A percentile compares a stretch with the other conserved stretches of the same genome.
Conservation (phyloP, 805 yeast genomes). For the Metahyphopichia silvanorum region DNA sequence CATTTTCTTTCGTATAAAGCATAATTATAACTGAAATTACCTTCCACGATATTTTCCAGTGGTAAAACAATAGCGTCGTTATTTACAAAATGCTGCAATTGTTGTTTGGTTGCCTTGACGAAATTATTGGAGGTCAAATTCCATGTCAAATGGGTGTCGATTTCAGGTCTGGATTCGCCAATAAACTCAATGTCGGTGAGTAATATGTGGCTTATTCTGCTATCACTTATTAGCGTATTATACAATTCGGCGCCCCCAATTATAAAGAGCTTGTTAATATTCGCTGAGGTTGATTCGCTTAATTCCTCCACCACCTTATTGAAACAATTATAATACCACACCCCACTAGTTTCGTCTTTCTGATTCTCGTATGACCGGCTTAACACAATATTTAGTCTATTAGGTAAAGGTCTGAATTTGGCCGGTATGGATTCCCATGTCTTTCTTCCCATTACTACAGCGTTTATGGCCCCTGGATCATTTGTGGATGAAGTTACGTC, state of each 20-base stretch:
- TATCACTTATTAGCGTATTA: conserved; percentile 45
- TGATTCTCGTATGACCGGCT: conserved; percentile 43
- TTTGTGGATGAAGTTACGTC: conserved; percentile 56
- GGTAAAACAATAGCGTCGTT: conserved; percentile 10
- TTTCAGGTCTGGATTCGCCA: conserved; percentile 16
- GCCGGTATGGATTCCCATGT: conserved; percentile 94
- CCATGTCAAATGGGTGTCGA: conserved; percentile 69
- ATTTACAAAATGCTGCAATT: conserved; percentile 39
- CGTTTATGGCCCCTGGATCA: conserved; percentile 45
- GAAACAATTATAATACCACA: conserved; percentile 27
- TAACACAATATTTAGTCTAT: conserved; percentile 71
- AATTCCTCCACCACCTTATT: conserved; percentile 20
- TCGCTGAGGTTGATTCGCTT: neutral
- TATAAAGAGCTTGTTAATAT: conserved; percentile 62
- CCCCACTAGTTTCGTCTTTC: conserved; percentile 15
- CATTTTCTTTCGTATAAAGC: neutral
- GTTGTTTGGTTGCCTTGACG: conserved; percentile 28
- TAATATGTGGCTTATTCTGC: conserved; percentile 51
- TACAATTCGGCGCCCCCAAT: conserved; percentile 95
- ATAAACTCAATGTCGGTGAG: conserved; percentile 62
- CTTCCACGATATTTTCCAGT: conserved; percentile 34
- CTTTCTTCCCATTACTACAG: conserved; percentile 92
- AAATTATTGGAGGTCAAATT: conserved; percentile 24
- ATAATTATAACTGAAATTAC: conserved; percentile 40
- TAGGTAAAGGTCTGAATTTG: conserved; percentile 78